These are phyloP conservation scores for Candida suzukii DNA, from an alignment of 805 yeast species.

Conservation along the genomic window DNA sequence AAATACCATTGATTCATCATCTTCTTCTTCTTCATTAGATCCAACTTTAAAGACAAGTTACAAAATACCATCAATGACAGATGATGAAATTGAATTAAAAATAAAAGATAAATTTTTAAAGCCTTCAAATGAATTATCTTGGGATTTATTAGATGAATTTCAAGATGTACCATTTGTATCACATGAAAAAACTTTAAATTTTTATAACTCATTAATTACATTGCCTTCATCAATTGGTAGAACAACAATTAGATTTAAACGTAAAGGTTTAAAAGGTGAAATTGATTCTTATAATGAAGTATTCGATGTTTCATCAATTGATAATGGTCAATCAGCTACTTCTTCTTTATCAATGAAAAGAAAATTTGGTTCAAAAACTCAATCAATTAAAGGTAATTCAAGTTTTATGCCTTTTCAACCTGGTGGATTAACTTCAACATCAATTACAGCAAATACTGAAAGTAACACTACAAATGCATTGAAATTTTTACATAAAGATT, in stretches of 20 bases:
- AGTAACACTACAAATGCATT: conserved; percentile 13
- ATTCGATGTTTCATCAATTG: conserved; percentile 35
- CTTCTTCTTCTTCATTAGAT: conserved; percentile 9
- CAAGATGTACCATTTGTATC: conserved; percentile 45
- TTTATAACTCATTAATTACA: conserved; percentile 42
- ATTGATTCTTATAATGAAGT: conserved; percentile 61
- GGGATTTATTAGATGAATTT: conserved; percentile 65
- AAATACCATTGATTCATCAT: not conserved
- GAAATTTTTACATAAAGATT: conserved; percentile 53
- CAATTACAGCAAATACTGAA: conserved; percentile 11
- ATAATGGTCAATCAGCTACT: conserved; percentile 46
- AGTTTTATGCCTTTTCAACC: conserved; percentile 86
- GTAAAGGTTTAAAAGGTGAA: conserved; percentile 70
- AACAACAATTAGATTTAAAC: conserved; percentile 57
- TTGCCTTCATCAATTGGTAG: conserved; percentile 59
- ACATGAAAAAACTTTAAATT: conserved; percentile 13
- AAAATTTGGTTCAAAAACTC: conserved; percentile 53
- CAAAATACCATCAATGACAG: conserved; percentile 4
- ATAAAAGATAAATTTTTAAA: conserved; percentile 41
- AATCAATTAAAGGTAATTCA: conserved; percentile 61
- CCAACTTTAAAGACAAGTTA: conserved; percentile 10
- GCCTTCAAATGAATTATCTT: conserved; percentile 57
- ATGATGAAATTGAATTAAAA: conserved; percentile 9
- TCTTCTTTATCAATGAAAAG: conserved; percentile 72
- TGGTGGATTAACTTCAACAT: no score